Evolutionary conservation across 257 asterid genomes (phyloP).

Genomic region (Ajuga chamaepitys): DNA sequence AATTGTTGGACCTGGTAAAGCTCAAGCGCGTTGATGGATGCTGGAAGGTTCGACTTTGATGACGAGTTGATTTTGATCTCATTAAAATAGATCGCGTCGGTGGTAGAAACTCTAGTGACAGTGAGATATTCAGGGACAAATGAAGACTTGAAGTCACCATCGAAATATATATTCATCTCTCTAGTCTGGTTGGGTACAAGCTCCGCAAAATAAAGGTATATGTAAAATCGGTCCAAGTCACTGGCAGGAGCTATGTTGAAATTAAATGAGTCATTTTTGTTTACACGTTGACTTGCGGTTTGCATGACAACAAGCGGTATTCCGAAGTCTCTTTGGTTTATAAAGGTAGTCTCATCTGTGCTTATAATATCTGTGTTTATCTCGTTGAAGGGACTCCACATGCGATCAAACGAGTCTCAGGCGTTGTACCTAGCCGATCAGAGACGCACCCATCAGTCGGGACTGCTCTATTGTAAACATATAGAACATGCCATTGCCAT

Average conservation of each 20-base stretch:
- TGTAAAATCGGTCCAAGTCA: neutral
- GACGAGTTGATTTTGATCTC: neutral
- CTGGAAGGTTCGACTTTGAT: slow-evolving; percentile 7
- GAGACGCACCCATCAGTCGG: too few relatives aligned
- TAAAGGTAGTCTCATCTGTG: neutral
- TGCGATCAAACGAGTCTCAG: slow-evolving; percentile 21
- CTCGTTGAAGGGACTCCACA: slow-evolving; percentile 5
- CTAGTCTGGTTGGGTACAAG: neutral
- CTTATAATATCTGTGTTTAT: too few relatives aligned
- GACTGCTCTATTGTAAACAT: too few relatives aligned
- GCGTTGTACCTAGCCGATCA: slow-evolving; percentile 19
- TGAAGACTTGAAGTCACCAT: neutral
- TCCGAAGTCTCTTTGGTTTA: too few relatives aligned
- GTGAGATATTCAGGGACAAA: too few relatives aligned
- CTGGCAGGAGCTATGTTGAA: too few relatives aligned
- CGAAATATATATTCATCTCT: slow-evolving; percentile 1
- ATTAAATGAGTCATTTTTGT: too few relatives aligned
- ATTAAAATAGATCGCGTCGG: neutral
- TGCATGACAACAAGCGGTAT: slow-evolving; percentile 13
- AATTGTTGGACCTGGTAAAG: slow-evolving; percentile 15
- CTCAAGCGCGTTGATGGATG: slow-evolving; percentile 31
- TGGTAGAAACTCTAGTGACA: too few relatives aligned
- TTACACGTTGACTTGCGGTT: slow-evolving; percentile 7
- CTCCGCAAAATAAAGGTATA: slow-evolving; percentile 30
- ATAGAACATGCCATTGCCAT: too few relatives aligned